Conservation (phyloP, 257 asterid species). For the Cynanchum wilfordii region DNA sequence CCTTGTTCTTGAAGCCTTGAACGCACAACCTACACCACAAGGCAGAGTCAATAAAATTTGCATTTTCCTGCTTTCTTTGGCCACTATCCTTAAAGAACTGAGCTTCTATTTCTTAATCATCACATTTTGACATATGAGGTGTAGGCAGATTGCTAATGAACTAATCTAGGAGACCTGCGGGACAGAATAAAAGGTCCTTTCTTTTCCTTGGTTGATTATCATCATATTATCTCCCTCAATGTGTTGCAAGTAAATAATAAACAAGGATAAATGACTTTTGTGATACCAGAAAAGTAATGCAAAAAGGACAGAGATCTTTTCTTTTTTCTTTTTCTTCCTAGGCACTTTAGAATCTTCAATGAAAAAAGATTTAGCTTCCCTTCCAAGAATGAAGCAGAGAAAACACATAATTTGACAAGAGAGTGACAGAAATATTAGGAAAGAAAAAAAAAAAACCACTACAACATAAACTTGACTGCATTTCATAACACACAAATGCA, state of each 20-base stretch:
- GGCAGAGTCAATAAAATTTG: conserved; percentile 1
- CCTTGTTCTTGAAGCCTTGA: conserved; percentile 99
- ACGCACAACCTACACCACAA: conserved; percentile 68
- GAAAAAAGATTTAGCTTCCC: not conserved
- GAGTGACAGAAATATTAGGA: not conserved
- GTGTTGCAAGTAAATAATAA: not conserved
- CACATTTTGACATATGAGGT: too few species aligned
- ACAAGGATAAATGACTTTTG: not conserved
- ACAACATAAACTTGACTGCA: not conserved
- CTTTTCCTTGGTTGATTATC: not conserved
- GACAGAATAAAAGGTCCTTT: not conserved
- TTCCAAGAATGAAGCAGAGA: not conserved
- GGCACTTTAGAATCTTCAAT: not conserved
- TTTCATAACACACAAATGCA: not conserved
- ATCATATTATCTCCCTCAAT: not conserved
- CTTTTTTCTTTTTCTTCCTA: too few species aligned
- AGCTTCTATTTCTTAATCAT: not conserved
- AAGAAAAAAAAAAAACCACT: not conserved
- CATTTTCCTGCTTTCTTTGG: not conserved
- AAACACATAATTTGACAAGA: not conserved
- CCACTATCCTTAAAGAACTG: not conserved
- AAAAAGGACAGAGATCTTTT: too few species aligned
- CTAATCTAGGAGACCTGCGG: not conserved
- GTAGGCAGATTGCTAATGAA: not conserved
- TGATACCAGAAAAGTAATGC: not conserved